A percentile compares a stretch with the other conserved stretches of the same genome.
Conservation (phyloP, 2,329 filamentous ascomycete species). For the Hypoxylon sp. region DNA sequence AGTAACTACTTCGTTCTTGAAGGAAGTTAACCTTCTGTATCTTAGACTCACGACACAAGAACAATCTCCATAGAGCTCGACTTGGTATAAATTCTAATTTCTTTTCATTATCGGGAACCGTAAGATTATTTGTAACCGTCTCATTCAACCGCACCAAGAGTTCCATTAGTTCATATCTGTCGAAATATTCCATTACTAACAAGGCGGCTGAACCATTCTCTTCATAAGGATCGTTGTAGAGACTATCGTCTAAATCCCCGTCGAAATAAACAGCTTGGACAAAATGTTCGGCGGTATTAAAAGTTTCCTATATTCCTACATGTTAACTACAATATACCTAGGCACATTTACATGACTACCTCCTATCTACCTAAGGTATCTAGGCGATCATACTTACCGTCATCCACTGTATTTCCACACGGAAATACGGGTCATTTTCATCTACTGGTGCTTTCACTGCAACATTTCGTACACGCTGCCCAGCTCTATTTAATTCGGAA, state of each 20-base stretch:
- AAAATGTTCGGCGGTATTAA: constrained; percentile 31
- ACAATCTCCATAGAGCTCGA: constrained; percentile 38
- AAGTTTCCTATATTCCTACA: constrained; percentile 20
- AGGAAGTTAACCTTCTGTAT: neutral
- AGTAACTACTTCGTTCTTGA: neutral
- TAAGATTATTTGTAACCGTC: constrained; percentile 12
- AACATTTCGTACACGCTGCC: constrained; percentile 18
- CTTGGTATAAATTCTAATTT: constrained; percentile 37
- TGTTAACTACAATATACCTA: constrained; percentile 2
- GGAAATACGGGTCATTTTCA: constrained; percentile 31
- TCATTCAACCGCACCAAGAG: constrained; percentile 36
- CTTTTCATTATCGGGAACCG: constrained; percentile 13
- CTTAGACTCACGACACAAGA: constrained; percentile 31
- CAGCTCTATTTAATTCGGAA: neutral
- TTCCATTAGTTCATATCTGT: constrained; percentile 32
- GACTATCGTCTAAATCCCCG: neutral
- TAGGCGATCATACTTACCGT: constrained; percentile 14
- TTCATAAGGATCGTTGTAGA: constrained; percentile 19
- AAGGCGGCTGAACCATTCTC: constrained; percentile 8
- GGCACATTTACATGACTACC: neutral
- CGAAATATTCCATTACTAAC: constrained; percentile 38
- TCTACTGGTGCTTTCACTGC: constrained; percentile 33
- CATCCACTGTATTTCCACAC: constrained; percentile 35
- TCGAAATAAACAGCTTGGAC: constrained; percentile 19
- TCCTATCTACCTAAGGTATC: neutral